Evolutionary conservation across 768 basidiomycete species (phyloP).

Genomic region (Pleurotus tuber-regium): DNA sequence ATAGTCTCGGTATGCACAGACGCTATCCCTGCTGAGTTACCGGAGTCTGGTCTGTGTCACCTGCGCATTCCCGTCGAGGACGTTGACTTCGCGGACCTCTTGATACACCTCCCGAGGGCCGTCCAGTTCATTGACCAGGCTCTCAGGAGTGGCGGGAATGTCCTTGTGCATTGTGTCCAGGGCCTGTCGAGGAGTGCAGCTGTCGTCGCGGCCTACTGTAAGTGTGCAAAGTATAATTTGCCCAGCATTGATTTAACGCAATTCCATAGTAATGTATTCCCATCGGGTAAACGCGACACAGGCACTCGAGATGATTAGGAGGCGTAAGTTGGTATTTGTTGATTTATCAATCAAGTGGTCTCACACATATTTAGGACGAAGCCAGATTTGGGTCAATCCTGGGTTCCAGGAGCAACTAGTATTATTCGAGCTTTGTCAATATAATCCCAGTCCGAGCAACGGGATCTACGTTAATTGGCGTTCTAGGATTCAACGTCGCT

Average conservation of each 20-base stretch:
- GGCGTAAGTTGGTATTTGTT: slow-evolving; percentile 37
- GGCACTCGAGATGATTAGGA: slow-evolving; percentile 59
- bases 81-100: slow-evolving; percentile 65
- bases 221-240: slow-evolving; percentile 21
- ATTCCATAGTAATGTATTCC: slow-evolving; percentile 61
- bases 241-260: too few relatives aligned
- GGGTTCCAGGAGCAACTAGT: slow-evolving; percentile 80
- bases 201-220: slow-evolving; percentile 76
- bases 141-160: slow-evolving; percentile 51
- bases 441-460: slow-evolving; percentile 54
- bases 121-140: slow-evolving; percentile 68
- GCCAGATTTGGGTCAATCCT: slow-evolving; percentile 78
- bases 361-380: slow-evolving; percentile 45
- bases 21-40: slow-evolving; percentile 65
- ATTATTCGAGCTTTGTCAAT: slow-evolving; percentile 71
- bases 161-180: slow-evolving; percentile 67
- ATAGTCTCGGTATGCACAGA: slow-evolving; percentile 77
- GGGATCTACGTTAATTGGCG: slow-evolving; percentile 72
- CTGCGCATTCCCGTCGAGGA: slow-evolving; percentile 71
- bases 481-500: slow-evolving; percentile 45
- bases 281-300: slow-evolving; percentile 52
- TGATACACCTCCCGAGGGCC: slow-evolving; percentile 63
- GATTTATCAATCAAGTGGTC: slow-evolving; percentile 6
- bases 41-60: slow-evolving; percentile 67
- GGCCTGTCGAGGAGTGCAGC: slow-evolving; percentile 66